phyloP scores from a whole-genome alignment of 163 green algal species.

The Coccomyxa subellipsoidea region DNA sequence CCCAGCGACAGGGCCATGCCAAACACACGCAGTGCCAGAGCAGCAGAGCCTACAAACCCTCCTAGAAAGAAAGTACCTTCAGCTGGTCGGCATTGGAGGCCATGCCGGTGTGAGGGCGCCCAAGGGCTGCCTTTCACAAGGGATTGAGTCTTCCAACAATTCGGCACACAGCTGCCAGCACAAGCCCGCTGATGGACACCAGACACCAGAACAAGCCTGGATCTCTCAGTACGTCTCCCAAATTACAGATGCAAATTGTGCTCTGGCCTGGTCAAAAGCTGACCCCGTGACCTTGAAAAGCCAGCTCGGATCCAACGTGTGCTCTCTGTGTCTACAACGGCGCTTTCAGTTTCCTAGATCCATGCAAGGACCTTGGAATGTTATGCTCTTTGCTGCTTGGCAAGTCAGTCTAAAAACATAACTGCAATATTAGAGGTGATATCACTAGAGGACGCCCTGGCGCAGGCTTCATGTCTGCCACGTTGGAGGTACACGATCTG shows the following conservation, averaged over 20 bases:
- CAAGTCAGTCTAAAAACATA: too few species aligned
- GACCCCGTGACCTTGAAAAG: background rate
- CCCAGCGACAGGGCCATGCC: background rate
- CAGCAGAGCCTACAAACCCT: too few species aligned
- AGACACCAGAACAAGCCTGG: background rate
- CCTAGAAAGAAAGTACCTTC: too few species aligned
- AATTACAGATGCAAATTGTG: background rate
- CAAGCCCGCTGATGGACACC: background rate
- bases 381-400: too few species aligned
- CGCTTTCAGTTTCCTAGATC: too few species aligned
- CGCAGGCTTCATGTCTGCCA: background rate
- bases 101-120: background rate
- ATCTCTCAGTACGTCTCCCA: background rate
- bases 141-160: background rate
- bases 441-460: background rate
- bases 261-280: background rate
- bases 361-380: background rate
- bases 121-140: background rate
- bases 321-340: background rate
- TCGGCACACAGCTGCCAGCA: background rate
- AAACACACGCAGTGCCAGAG: background rate
- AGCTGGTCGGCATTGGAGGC: background rate
- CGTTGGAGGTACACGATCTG: background rate
- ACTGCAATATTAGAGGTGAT: too few species aligned
- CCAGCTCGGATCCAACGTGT: background rate